Conservation (phyloP, 805 yeast genomes). For the Komagataella pastoris region DNA sequence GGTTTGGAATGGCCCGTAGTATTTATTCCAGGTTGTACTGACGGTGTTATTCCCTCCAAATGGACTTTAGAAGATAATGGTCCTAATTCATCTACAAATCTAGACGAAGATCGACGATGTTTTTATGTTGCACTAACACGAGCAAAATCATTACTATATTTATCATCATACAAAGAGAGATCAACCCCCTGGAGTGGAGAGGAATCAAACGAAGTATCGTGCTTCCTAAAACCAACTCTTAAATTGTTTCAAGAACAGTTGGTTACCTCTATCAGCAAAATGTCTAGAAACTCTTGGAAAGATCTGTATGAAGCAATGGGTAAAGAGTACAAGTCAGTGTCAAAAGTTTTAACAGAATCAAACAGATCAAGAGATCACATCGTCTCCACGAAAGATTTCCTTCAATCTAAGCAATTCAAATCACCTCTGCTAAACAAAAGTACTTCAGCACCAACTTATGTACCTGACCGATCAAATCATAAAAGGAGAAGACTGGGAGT, state of each 20-base stretch:
- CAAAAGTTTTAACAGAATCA: background rate
- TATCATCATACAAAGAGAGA: slow-evolving; percentile 2
- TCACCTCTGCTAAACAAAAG: background rate
- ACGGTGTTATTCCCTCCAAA: slow-evolving; percentile 51
- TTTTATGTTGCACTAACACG: slow-evolving; percentile 85
- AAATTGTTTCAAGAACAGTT: background rate
- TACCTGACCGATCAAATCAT: background rate
- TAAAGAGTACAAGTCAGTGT: background rate
- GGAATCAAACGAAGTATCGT: background rate
- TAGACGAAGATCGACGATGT: slow-evolving; percentile 74
- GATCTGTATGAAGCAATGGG: background rate
- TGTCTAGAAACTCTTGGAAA: background rate
- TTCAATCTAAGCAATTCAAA: background rate
- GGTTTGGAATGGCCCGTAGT: slow-evolving; percentile 96
- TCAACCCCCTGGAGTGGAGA: background rate
- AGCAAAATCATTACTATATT: slow-evolving; percentile 30
- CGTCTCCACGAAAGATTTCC: background rate
- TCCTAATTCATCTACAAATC: slow-evolving; percentile 13
- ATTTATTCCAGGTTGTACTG: slow-evolving; percentile 60
- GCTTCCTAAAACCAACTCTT: background rate
- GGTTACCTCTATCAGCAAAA: background rate
- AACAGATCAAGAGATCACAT: background rate
- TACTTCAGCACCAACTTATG: background rate
- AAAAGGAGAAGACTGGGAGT: background rate
- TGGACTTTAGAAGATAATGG: slow-evolving; percentile 22